Percentiles rank a stretch among this genome's conserved stretches.
Evolutionary conservation across 495 filamentous ascomycete genomes (phyloP).

Genomic region (Chaetomium fimeti): DNA sequence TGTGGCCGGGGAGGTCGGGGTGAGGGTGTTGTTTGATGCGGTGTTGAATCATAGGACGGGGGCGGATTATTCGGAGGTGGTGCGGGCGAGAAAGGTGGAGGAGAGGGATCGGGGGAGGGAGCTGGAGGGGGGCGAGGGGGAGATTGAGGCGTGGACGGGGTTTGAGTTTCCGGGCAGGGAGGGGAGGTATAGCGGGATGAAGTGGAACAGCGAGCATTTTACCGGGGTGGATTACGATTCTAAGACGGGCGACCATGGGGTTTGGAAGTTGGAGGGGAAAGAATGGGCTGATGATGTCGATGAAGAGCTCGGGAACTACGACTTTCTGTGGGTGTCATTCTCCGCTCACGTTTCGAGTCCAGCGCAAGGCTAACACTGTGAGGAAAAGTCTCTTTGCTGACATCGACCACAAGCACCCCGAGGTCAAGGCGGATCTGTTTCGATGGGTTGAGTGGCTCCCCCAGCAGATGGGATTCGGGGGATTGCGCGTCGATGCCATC

Average conservation of each 20-base stretch:
- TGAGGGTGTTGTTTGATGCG: conserved; percentile 69
- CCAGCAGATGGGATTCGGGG: conserved; percentile 56
- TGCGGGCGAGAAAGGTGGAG: conserved; percentile 59
- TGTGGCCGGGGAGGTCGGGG: conserved; percentile 48
- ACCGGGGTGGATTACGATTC: conserved; percentile 69
- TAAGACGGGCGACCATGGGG: conserved; percentile 53
- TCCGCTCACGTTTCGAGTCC: background rate
- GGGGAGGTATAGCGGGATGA: conserved; percentile 57
- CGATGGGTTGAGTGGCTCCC: conserved; percentile 68
- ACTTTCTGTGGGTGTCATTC: conserved; percentile 46
- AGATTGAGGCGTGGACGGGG: conserved; percentile 68
- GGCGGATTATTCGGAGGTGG: conserved; percentile 61
- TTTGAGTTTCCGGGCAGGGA: conserved; percentile 64
- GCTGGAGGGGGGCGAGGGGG: conserved; percentile 46
- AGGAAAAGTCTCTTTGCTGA: conserved; percentile 61
- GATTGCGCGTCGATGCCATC: conserved; percentile 70
- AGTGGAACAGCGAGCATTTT: conserved; percentile 69
- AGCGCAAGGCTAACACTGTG: background rate
- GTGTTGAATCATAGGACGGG: conserved; percentile 76
- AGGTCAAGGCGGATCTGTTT: conserved; percentile 62
- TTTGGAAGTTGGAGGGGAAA: conserved; percentile 67
- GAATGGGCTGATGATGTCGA: conserved; percentile 62
- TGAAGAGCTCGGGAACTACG: conserved; percentile 69
- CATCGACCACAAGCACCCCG: conserved; percentile 65
- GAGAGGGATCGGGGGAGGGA: conserved; percentile 56